These are phyloP conservation scores for Moelleriella libera DNA, from an alignment of 2,329 filamentous ascomycete genomes.

Conservation along the genomic window DNA sequence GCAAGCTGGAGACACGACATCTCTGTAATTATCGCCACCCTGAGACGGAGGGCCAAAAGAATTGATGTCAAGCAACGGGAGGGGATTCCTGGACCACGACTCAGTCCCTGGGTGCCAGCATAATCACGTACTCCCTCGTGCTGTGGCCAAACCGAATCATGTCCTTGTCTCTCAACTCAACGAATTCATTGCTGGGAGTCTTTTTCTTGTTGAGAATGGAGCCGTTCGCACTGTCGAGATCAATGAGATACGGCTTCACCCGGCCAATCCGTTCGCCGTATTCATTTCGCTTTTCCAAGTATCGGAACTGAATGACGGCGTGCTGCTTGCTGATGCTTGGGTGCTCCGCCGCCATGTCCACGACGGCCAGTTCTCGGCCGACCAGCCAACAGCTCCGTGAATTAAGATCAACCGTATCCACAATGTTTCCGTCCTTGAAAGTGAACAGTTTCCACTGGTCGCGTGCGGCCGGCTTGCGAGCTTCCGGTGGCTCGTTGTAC, in stretches of 20 bases:
- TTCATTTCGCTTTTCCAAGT: conserved; percentile 71
- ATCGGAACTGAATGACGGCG: conserved; percentile 85
- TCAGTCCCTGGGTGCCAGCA: conserved; percentile 49
- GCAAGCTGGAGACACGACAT: no score
- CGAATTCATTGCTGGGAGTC: conserved; percentile 62
- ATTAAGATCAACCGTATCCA: conserved; percentile 69
- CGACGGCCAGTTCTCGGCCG: conserved; percentile 66
- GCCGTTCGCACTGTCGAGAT: conserved; percentile 87
- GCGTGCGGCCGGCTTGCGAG: conserved; percentile 67
- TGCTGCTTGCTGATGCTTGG: conserved; percentile 93
- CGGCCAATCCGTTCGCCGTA: conserved; percentile 70
- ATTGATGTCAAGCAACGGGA: no score
- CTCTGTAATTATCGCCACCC: no score
- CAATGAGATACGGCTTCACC: conserved; percentile 80
- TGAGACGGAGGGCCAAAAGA: no score
- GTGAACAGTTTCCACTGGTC: conserved; percentile 83
- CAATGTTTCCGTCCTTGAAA: conserved; percentile 69
- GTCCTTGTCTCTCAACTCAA: conserved; percentile 81
- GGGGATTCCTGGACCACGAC: background rate
- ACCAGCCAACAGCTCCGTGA: conserved; percentile 80
- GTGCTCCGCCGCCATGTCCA: conserved; percentile 75
- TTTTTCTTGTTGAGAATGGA: conserved; percentile 66
- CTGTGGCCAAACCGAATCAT: conserved; percentile 79
- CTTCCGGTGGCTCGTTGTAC: conserved; percentile 90
- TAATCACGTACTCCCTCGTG: conserved; percentile 87